A percentile compares a stretch with the other conserved stretches of the same genome.
Conservation (phyloP, 23 red algal genomes). For the Gracilariopsis chorda region DNA sequence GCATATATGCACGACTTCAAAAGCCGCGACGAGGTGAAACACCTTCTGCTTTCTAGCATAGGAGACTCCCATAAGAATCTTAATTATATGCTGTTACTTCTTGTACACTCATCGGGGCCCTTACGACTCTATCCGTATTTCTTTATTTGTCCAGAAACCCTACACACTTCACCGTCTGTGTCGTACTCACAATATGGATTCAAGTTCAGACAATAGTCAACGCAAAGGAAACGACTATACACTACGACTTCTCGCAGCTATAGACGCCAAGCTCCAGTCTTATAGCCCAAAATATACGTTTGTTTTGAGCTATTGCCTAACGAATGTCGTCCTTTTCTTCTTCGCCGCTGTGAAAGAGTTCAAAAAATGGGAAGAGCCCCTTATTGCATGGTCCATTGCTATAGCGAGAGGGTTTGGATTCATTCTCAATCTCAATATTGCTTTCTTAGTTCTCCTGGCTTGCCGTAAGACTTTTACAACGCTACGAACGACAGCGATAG, state of each 20-base stretch:
- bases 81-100: too few species aligned
- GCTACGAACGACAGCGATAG: slow-evolving; percentile 10
- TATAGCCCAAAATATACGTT: slow-evolving; percentile 29
- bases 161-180: too few species aligned
- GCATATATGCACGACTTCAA: too few species aligned
- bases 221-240: neutral
- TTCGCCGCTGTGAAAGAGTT: slow-evolving; percentile 37
- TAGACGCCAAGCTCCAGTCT: slow-evolving; percentile 9
- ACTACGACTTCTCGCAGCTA: neutral
- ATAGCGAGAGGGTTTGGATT: slow-evolving; percentile 48
- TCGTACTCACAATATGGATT: neutral
- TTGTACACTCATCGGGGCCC: too few species aligned
- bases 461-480: neutral
- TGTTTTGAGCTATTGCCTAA: slow-evolving; percentile 13
- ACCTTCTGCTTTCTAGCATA: too few species aligned
- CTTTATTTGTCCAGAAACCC: too few species aligned
- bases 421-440: slow-evolving; percentile 56
- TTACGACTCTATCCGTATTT: too few species aligned
- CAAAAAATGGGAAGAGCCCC: slow-evolving; percentile 7
- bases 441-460: slow-evolving; percentile 39
- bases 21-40: too few species aligned
- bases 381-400: neutral
- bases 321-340: slow-evolving; percentile 54
- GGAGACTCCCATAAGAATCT: too few species aligned
- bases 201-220: neutral